Conservation (phyloP, 352 stramenopile genomes). For the Phytophthora pluvialis region DNA sequence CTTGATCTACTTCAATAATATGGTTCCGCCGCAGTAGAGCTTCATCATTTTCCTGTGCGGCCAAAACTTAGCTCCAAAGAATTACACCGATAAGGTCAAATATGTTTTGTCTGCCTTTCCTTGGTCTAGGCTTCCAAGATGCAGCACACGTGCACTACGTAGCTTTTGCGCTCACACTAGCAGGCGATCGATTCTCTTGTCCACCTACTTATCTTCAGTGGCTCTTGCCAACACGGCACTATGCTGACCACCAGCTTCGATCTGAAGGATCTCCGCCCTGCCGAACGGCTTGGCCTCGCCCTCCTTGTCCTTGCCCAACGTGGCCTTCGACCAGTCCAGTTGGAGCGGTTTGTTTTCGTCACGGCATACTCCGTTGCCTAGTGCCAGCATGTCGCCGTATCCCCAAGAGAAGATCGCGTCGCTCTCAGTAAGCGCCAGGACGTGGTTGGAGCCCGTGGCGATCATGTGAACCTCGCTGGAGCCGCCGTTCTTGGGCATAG, state of each 20-base stretch:
- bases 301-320: constrained; percentile 26
- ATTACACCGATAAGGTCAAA: constrained; percentile 20
- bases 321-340: constrained; percentile 75
- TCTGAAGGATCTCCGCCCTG: constrained; percentile 66
- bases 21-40: too few relatives aligned
- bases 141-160: constrained; percentile 8
- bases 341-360: constrained; percentile 78
- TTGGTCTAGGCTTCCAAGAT: constrained; percentile 11
- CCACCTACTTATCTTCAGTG: constrained; percentile 21
- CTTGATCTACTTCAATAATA: too few relatives aligned
- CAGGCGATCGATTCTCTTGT: constrained; percentile 3
- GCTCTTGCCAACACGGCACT: constrained; percentile 73
- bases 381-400: constrained; percentile 92
- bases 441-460: constrained; percentile 88
- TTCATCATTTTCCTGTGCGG: too few relatives aligned
- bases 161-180: constrained; percentile 10
- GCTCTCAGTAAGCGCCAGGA: constrained; percentile 77
- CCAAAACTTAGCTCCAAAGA: too few relatives aligned
- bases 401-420: constrained; percentile 91
- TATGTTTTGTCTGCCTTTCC: constrained; percentile 25
- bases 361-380: constrained; percentile 86
- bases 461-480: constrained; percentile 53
- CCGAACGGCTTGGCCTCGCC: constrained; percentile 47
- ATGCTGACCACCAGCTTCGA: constrained; percentile 90
- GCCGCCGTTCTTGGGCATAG: constrained; percentile 30